phyloP scores from a whole-genome alignment of 2,329 filamentous ascomycete species.

The Zymoseptoria crescenta region DNA sequence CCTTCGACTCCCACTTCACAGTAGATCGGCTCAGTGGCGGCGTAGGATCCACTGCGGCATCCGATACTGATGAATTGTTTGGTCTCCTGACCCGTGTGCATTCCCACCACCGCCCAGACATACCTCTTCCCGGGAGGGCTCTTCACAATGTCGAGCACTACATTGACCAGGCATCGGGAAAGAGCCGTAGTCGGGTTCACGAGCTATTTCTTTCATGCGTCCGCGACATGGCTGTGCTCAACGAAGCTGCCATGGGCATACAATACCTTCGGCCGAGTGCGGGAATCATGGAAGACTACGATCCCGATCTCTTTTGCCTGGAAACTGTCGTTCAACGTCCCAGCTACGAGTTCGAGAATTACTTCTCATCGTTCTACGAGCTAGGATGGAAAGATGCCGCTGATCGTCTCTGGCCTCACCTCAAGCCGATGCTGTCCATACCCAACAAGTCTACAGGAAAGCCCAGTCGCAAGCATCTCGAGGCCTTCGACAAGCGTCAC shows the following conservation, averaged over 20 bases:
- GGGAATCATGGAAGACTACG: neutral
- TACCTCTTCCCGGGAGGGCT: neutral
- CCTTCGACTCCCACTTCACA: neutral
- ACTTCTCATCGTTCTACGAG: neutral
- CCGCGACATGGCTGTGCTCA: neutral
- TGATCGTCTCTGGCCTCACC: neutral
- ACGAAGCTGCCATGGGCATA: constrained; percentile 2
- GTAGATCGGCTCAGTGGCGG: neutral
- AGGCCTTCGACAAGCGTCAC: neutral
- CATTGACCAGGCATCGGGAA: neutral
- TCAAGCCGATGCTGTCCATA: neutral
- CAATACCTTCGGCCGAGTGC: neutral
- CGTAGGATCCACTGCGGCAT: neutral
- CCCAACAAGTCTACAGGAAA: neutral
- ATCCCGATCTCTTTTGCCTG: neutral
- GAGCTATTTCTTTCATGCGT: neutral
- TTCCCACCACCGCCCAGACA: neutral
- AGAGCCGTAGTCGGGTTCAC: neutral
- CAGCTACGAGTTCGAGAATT: neutral
- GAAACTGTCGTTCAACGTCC: neutral
- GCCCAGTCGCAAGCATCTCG: neutral
- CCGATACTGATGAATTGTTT: neutral
- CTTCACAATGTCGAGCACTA: neutral
- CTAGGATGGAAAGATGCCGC: neutral
- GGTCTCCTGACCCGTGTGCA: neutral